Conservation (phyloP, 306 rosid genomes). For the Trifolium dubium region DNA sequence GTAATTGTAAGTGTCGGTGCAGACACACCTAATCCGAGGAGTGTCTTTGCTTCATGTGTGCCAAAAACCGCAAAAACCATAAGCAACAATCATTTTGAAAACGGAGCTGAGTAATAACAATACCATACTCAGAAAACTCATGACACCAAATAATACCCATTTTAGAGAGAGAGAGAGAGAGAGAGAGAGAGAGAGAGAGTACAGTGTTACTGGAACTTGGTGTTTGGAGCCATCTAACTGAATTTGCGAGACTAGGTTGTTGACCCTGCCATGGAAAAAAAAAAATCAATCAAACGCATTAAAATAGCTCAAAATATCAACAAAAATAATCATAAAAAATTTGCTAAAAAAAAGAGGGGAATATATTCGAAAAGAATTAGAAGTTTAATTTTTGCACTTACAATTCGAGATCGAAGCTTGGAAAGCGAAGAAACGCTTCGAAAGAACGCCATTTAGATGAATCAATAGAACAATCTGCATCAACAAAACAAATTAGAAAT, state of each 20-base stretch:
- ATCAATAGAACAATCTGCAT: slow-evolving; percentile 40
- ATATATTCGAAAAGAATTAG: neutral
- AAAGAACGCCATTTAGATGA: slow-evolving; percentile 56
- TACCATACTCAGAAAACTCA: slow-evolving; percentile 16
- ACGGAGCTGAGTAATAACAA: no score
- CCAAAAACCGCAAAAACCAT: no score
- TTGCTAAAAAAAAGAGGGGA: neutral
- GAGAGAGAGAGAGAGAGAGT: slow-evolving; percentile 25
- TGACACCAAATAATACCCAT: slow-evolving; percentile 1
- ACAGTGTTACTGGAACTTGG: slow-evolving; percentile 74
- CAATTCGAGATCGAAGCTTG: slow-evolving; percentile 74
- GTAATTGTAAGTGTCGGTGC: no score
- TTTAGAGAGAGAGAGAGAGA: neutral
- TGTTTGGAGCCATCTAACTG: slow-evolving; percentile 88
- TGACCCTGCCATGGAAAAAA: slow-evolving; percentile 66
- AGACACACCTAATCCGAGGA: no score
- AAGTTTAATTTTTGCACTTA: neutral
- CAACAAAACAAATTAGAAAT: neutral
- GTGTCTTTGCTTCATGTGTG: no score
- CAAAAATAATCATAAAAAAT: slow-evolving; percentile 1
- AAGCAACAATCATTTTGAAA: no score
- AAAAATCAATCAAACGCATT: neutral
- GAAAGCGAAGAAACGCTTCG: slow-evolving; percentile 74
- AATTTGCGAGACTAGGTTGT: slow-evolving; percentile 66
- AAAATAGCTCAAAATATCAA: neutral